Base-by-base conservation (phyloP, 257 asterid species). In the Ilex aquifolium region DNA sequence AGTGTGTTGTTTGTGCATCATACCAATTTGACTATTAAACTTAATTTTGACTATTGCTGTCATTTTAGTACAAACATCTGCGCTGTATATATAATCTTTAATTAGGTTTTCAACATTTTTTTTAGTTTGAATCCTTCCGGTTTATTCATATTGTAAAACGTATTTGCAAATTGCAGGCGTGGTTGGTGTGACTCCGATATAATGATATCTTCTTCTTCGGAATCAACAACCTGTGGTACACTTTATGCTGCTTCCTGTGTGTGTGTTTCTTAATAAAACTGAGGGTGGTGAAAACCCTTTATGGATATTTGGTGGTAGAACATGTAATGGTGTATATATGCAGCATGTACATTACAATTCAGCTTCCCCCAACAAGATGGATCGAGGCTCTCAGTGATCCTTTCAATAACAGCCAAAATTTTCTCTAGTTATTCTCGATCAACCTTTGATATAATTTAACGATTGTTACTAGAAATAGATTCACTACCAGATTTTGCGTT, bases 151-250 rank as follows among this genome's bases (percentile, higher is more conserved):
- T 30, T 57, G 9, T 39, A 42, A 27, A 2, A 11, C 49, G 3
- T 60, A 57, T n/a, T 57, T 36, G 42, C 42, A 8, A 36, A 30
- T 21, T 63, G 73, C 80, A 82, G 87, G 97, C n/a, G 87, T 90
- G 30, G 87, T 90, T 70, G 97, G 97, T 50, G 74, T 90, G 82
- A 90, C 97, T 65, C 95, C 95, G 36, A 62, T 72, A 73, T 87
- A 74, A 83, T 31, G 32, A 29, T 17, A 31, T 61, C 69, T 36
- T 53, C 73, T 13, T 27, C 40, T 49, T 69, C 29, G 42, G 13
- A 46, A 56, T 2, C 31, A 46, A 36, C 31, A 46, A 36, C 64
- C 64, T 13, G 66, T 61, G 42, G 40, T 59, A 50, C 64, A 68
- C 64, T 42, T 51, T 58, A 60, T 27, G 40, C 54, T 69, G 52